Evolutionary conservation across 306 rosid genomes (phyloP), one percentile per base, ranked within the genome.

Genomic region (Gynostemma pentaphyllum): DNA sequence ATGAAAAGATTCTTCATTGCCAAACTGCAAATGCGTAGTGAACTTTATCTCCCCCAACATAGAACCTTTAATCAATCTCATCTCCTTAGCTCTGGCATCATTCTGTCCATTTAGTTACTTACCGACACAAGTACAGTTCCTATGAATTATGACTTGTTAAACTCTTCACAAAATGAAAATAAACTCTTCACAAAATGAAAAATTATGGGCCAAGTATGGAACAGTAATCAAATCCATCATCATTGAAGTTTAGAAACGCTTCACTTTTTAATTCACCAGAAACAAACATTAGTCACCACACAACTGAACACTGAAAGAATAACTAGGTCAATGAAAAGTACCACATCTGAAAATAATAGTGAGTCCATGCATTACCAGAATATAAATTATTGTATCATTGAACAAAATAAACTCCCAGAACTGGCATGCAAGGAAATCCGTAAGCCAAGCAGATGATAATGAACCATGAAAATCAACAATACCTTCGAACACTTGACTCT

Each of bases 401-500:
- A 30, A 57, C 18, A 22, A 18, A 10, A 56, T 21, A 9, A 49
- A 49, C 55, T 49, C 30, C 21, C 56, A 5, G 56, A 4, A 34
- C 11, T 5, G n/a, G 45, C 13, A 34, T 34, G 21, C 37, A 14
- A 3, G 50, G 41, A 23, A 5, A 15, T 27, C 26, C 68, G 1
- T 42, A 64, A 4, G 30, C 28, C 41, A 64, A 44, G 30, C 41
- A 29, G 18, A 44, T 45, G 26, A 64, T 29, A 28, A 27, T 45
- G 15, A 16, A 45, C 28, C 45, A 16, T 5, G 27, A 15, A 28
- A 45, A 45, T 27, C 49, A 44, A 66, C 15, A 18, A 22, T 85
- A 85, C 96, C 96, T 78, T 68, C 96, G 87, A 63, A 88, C 94
- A 56, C 96, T 85, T 6, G 96, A 88, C 73, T 88, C 94, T 74